These are phyloP conservation scores for Simplicillium sp. DNA, from an alignment of 2,329 filamentous ascomycete species.

Conservation along the genomic window DNA sequence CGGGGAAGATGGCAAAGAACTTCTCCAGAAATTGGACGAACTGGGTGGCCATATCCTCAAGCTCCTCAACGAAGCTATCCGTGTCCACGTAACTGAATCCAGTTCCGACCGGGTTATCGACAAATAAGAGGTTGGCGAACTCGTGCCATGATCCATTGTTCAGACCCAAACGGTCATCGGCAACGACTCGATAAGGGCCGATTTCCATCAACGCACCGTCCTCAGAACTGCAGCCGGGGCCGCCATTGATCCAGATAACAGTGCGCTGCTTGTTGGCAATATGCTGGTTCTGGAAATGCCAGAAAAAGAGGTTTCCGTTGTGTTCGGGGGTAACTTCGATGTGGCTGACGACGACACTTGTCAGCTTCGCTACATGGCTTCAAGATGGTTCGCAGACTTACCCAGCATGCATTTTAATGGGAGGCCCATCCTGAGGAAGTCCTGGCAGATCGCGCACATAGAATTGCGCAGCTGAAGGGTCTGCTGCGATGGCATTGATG, in stretches of 20 bases:
- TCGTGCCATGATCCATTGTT: slow-evolving; percentile 98
- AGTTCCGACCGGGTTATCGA: slow-evolving; percentile 94
- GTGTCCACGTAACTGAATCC: slow-evolving; percentile 95
- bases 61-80: slow-evolving; percentile 74
- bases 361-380: slow-evolving; percentile 4
- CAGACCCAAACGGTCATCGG: slow-evolving; percentile 60
- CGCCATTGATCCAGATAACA: slow-evolving; percentile 94
- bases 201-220: slow-evolving; percentile 95
- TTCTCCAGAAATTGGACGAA: slow-evolving; percentile 86
- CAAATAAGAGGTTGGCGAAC: slow-evolving; percentile 92
- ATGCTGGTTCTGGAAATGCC: slow-evolving; percentile 93
- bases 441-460: slow-evolving; percentile 82
- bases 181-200: slow-evolving; percentile 79
- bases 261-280: slow-evolving; percentile 87
- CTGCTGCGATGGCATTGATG: slow-evolving; percentile 16
- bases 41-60: slow-evolving; percentile 81
- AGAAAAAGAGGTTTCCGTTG: slow-evolving; percentile 96
- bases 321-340: slow-evolving; percentile 78
- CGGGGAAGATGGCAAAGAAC: slow-evolving; percentile 83
- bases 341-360: slow-evolving; percentile 48
- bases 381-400: slow-evolving; percentile 34
- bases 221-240: slow-evolving; percentile 93
- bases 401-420: slow-evolving; percentile 98
- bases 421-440: slow-evolving; percentile 58
- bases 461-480: slow-evolving; percentile 59